Evolutionary conservation across 768 basidiomycete species (phyloP), one percentile per base, ranked within the genome.

Genomic region (Psilocybe subaeruginosa): DNA sequence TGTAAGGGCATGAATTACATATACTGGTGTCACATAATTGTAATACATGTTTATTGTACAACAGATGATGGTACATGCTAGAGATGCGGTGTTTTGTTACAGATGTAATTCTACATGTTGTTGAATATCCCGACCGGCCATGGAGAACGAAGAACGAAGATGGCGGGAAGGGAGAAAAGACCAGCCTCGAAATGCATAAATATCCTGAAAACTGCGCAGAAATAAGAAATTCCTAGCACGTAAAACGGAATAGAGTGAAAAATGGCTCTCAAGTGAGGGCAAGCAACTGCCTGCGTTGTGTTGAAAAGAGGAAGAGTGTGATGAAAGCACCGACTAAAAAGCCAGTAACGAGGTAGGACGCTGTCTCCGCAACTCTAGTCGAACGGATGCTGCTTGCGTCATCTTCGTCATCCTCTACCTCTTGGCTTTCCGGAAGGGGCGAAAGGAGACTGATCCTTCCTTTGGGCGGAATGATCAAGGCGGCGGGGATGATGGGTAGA

Each of bases 341-440:
- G 39, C 88, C 88, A 19, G 87, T 76, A 27, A 78, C 75, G 16
- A 79, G 60, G 58, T 74, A 76, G 9, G 76, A 76, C 3, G 78
- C 74, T 4, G 74, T 76, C 45, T 79, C 78, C 4, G 68, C 64
- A 17, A 74, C 66, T 19, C 60, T 66, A 5, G 68, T 62, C 17
- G 72, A 57, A 8, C 67, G 67, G 12, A 46, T 7, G 37, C 45
- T 54, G 31, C 19, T 43, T 56, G 57, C 3, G 29, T 51, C 48
- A 23, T 58, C 61, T 7, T 58, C 56, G 3, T 56, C 51, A 39
- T 61, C 55, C 7, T 65, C 65, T 8, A 63, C 64, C 31, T 64
- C 62, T 12, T 55, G 30, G 23, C 16, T 27, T 39, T 49, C 35
- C 30, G 57, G 58, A 39, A 66, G 54, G 19, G 57, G 66, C 8